Evolutionary conservation across 495 filamentous ascomycete species (phyloP).

Genomic region (Penicillium robsamsonii): DNA sequence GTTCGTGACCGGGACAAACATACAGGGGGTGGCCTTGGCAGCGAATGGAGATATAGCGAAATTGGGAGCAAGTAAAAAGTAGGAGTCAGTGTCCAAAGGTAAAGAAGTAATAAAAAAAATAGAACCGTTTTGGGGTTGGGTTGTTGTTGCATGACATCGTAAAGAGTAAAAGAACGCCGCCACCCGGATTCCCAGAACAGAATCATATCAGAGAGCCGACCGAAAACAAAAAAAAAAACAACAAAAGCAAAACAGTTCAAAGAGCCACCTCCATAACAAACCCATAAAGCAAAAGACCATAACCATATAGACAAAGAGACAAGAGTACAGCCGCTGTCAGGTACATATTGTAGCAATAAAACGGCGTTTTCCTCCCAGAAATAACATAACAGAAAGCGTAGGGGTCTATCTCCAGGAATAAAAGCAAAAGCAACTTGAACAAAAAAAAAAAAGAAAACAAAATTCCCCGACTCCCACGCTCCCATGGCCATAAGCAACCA

Average conservation of each 20-base stretch:
- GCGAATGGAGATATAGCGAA: neutral
- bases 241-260: neutral
- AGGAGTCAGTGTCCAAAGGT: neutral
- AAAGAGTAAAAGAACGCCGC: conserved; percentile 27
- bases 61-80: neutral
- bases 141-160: conserved; percentile 29
- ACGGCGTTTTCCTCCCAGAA: neutral
- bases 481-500: conserved; percentile 10
- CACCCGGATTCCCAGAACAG: conserved; percentile 1
- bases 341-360: neutral
- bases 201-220: conserved; percentile 14
- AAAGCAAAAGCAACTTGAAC: conserved; percentile 14
- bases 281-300: conserved; percentile 3
- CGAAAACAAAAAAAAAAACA: conserved; percentile 6
- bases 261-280: conserved; percentile 8
- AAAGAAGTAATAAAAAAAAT: conserved; percentile 5
- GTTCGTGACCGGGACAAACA: neutral
- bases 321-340: conserved; percentile 1
- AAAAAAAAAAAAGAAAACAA: conserved; percentile 3
- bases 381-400: conserved; percentile 11
- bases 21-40: neutral
- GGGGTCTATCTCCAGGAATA: conserved; percentile 12
- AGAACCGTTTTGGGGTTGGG: conserved; percentile 18
- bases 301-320: conserved; percentile 10
- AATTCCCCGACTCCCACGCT: conserved; percentile 13